Base-by-base conservation (phyloP, 2,329 filamentous ascomycete species). In the Fusarium solani-melongenae region DNA sequence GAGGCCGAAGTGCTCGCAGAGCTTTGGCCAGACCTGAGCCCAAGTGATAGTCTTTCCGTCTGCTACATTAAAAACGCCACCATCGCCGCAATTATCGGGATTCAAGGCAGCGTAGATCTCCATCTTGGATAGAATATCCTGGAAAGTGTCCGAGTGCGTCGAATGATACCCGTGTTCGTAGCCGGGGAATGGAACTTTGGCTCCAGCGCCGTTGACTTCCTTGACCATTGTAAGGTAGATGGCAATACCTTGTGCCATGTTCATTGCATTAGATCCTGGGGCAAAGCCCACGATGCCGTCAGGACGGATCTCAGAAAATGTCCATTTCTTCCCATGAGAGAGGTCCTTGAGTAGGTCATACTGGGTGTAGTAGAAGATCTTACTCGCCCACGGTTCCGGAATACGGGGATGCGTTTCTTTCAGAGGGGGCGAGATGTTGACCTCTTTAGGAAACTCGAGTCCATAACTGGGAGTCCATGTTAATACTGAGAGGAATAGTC, bases 271-370 rank as follows among this genome's bases (percentile, higher is more conserved):
- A 8, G 62, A 22, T 17, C 53, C 57, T 1, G 74, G 74, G 0
- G 64, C 51, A 17, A 73, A 72, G 7, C 72, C 74, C 14, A 74
- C 68, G 38, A 76, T 72, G 4, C 51, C 70, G 51, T 76, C 69
- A 1, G 73, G 74, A 4, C 74, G 67, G 24, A 76, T 61, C 66
- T 75, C 72, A 27, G 59, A 63, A 22, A 68, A 75, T 5, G 61
- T 74, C 72, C 71, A 75, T 4, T 11, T 3, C 20, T 76, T 74
- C 9, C 69, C 69, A 5, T 46, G 4, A 5, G 62, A 66, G 11
- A 69, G 62, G 7, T 56, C 29, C 22, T 62, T 34, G 31, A 76
- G 49, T 6, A 57, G 15, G 61, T 74, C 74, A 53, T 49, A 62
- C 34, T 75, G 74, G 1, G 59, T 34, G 60, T 69, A 72, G 60